phyloP scores from a whole-genome alignment of 1,139 yeast species.

The Scheffersomyces insectosa region DNA sequence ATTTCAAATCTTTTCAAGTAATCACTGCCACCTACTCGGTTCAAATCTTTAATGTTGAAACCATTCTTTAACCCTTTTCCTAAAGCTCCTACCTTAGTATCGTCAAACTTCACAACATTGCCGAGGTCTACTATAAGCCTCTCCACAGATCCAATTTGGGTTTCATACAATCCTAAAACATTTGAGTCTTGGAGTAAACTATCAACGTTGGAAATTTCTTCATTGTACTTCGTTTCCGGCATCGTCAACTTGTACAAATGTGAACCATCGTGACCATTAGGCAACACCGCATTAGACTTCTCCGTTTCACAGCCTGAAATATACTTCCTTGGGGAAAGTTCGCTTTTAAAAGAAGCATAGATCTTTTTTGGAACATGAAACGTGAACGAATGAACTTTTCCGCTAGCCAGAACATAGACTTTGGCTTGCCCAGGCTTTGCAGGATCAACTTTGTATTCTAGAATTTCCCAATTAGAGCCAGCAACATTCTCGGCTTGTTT shows the following conservation, averaged over 20 bases:
- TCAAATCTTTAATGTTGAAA: conserved; percentile 64
- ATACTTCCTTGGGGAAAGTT: conserved; percentile 42
- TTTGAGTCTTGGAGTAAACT: conserved; percentile 65
- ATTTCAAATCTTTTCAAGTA: conserved; percentile 58
- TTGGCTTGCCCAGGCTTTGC: conserved; percentile 71
- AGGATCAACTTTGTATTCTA: conserved; percentile 66
- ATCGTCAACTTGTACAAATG: conserved; percentile 63
- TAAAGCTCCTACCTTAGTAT: conserved; percentile 73
- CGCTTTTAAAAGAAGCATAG: conserved; percentile 65
- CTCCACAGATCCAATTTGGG: conserved; percentile 65
- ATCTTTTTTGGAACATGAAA: conserved; percentile 75
- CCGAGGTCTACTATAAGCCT: conserved; percentile 83
- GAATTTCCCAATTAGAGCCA: conserved; percentile 79
- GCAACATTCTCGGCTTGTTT: conserved; percentile 79
- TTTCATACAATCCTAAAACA: conserved; percentile 75
- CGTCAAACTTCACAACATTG: conserved; percentile 65
- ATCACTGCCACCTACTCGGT: conserved; percentile 42
- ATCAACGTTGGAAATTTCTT: conserved; percentile 58
- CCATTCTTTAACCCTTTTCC: conserved; percentile 88
- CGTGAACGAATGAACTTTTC: conserved; percentile 70
- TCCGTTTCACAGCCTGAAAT: conserved; percentile 61
- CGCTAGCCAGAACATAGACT: conserved; percentile 69
- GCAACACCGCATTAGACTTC: conserved; percentile 59
- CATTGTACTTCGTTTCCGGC: conserved; percentile 62
- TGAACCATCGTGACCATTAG: conserved; percentile 65